A percentile compares a stretch with the other conserved stretches of the same genome.
Conservation (phyloP, 1,284 basidiomycete genomes). For the Pseudozyma hubeiensis region DNA sequence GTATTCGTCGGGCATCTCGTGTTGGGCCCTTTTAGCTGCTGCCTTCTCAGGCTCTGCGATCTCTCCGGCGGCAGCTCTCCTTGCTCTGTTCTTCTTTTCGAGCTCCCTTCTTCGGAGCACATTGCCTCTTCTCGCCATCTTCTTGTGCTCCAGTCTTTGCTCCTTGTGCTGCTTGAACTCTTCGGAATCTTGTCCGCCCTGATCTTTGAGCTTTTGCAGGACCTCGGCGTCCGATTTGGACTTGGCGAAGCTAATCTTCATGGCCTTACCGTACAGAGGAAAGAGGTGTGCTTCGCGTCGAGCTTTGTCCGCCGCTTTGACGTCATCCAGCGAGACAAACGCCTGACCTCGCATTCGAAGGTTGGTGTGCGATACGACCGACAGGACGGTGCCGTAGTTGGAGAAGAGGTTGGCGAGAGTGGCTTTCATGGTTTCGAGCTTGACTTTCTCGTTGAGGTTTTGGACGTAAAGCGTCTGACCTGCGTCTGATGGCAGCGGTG, state of each 20-base stretch:
- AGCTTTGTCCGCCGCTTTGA: conserved; percentile 85
- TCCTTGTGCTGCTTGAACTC: conserved; percentile 74
- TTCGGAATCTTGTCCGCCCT: conserved; percentile 30
- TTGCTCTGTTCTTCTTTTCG: conserved; percentile 50
- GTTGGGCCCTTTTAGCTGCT: conserved; percentile 42
- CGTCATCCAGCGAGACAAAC: conserved; percentile 88
- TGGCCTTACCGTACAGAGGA: conserved; percentile 94
- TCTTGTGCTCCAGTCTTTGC: conserved; percentile 52
- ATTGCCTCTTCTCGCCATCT: conserved; percentile 53
- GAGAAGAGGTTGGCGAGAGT: conserved; percentile 90
- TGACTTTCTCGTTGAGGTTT: conserved; percentile 97
- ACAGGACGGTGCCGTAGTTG: conserved; percentile 88
- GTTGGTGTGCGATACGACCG: conserved; percentile 91
- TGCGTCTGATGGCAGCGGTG: conserved; percentile 36
- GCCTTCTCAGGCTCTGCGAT: conserved; percentile 32
- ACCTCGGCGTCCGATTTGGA: conserved; percentile 90
- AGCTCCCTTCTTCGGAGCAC: conserved; percentile 45
- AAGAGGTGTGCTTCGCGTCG: conserved; percentile 92
- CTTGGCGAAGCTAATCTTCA: conserved; percentile 84
- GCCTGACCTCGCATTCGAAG: conserved; percentile 97
- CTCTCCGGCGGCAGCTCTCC: conserved; percentile 49
- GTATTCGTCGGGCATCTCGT: conserved; percentile 93
- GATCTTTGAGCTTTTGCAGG: conserved; percentile 23
- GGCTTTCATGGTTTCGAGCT: conserved; percentile 84
- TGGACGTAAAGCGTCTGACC: conserved; percentile 92